phyloP scores from a whole-genome alignment of 2,329 filamentous ascomycete species.

The Fonsecaea erecta region DNA sequence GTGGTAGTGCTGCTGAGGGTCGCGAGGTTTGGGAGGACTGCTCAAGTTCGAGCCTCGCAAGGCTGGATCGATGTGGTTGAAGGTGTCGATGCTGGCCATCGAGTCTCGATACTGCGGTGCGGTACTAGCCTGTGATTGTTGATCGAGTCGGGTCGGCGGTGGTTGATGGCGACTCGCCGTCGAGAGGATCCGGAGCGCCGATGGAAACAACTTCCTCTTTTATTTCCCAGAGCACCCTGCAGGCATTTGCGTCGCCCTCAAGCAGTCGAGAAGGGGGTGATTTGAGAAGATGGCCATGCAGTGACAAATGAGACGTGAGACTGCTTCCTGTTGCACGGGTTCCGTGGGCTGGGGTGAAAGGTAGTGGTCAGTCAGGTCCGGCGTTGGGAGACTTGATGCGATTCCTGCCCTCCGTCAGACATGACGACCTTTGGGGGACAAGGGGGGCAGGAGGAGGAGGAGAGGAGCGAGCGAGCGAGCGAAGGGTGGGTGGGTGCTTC shows the following conservation, averaged over 20 bases:
- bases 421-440: not conserved
- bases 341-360: not conserved
- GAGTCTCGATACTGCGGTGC: not conserved
- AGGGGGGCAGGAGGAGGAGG: not conserved
- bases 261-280: not conserved
- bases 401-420: constrained; percentile 4
- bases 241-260: constrained; percentile 16
- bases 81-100: constrained; percentile 25
- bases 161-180: constrained; percentile 28
- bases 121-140: constrained; percentile 2
- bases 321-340: not conserved
- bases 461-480: not conserved
- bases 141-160: constrained; percentile 24
- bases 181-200: constrained; percentile 23
- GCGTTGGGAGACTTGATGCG: not conserved
- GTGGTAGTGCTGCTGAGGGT: constrained; percentile 28
- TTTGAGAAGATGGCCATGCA: not conserved
- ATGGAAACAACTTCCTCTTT: constrained; percentile 5
- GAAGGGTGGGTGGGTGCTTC: not conserved
- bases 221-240: constrained; percentile 4
- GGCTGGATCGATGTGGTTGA: constrained; percentile 32
- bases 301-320: not conserved
- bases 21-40: constrained; percentile 33
- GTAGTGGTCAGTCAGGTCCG: not conserved
- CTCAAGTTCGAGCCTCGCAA: constrained; percentile 31